Base-by-base conservation (phyloP, 371 early-diverging fungal species). In the Mucor piriformis region DNA sequence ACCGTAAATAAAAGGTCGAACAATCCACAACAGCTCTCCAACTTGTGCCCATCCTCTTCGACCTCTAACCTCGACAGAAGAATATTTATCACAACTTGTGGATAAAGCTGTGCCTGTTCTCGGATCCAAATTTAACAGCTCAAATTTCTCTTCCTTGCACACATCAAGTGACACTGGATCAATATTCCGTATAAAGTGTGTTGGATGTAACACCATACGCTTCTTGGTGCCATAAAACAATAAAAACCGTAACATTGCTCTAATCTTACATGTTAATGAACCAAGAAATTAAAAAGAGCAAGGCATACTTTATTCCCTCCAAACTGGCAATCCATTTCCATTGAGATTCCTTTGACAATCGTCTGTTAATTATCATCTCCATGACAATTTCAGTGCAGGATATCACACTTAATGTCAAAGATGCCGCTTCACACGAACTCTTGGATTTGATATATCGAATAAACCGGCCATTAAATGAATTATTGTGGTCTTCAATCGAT, bases 1-100 rank as follows among this genome's bases (percentile, higher is more conserved):
- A 77, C 78, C 72, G 52, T 74, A 77, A 12, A 77, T 37, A 6
- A 77, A 40, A 16, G 78, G 78, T 6, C 78, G 64, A 4, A 67
- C 16, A 2, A 72, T 69, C 78, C 78, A 77, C 25, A 74, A 23
- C 20, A 74, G 29, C 43, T 77, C 78, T 6, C 66, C 64, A 1
- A 69, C 6, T 16, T 69, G 66, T 2, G 61, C 70, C 72, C 67
- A 69, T 15, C 72, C 69, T 42, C 15, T 24, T 27, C 67, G 43
- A 21, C 50, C 33, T 29, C 34, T 55, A 13, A 15, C 24, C 1
- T 29, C 40, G 13, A 35, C 54, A 18, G 23, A n/a, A 8, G 6
- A 10, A n/a, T 27, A 32, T 32, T 23, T 20, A 35, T 54, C 15
- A 13, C 37, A 32, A 44, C 34, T 46, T 24, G 34, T 54, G 4